Evolutionary conservation across 768 basidiomycete species (phyloP).

Genomic region (Leccinum pellstonianum): DNA sequence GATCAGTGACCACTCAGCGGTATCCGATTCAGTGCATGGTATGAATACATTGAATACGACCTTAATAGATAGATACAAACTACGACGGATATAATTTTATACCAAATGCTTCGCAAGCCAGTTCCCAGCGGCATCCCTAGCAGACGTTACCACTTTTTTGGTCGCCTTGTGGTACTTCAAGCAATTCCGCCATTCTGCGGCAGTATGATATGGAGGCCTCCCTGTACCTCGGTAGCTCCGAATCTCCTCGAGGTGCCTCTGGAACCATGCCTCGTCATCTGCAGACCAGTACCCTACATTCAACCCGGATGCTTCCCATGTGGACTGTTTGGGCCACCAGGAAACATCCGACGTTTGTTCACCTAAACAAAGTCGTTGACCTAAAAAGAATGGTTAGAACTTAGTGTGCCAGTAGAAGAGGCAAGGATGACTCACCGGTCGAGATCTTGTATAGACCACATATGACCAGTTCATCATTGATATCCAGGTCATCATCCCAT

Average conservation of each 20-base stretch:
- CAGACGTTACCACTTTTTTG: neutral
- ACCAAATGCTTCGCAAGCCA: neutral
- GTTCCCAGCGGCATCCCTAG: neutral
- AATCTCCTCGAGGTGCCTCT: neutral
- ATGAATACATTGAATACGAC: too few relatives aligned
- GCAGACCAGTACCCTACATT: slow-evolving; percentile 1
- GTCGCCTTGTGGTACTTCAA: neutral
- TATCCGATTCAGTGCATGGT: too few relatives aligned
- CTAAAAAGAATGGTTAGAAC: neutral
- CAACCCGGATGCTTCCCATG: neutral
- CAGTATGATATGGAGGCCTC: neutral
- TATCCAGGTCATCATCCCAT: slow-evolving; percentile 5
- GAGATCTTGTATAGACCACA: slow-evolving; percentile 4
- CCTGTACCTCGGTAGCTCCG: neutral
- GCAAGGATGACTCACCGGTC: neutral
- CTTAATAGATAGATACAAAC: too few relatives aligned
- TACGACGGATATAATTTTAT: too few relatives aligned
- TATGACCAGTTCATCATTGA: slow-evolving; percentile 1
- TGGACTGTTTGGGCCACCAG: slow-evolving; percentile 1
- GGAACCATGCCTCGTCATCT: neutral
- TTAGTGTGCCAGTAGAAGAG: too few relatives aligned
- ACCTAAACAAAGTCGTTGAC: neutral
- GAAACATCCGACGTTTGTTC: neutral
- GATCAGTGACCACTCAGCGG: too few relatives aligned
- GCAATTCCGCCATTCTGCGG: neutral